A percentile compares a stretch with the other conserved stretches of the same genome.
Evolutionary conservation across 2,329 filamentous ascomycete species (phyloP).

Genomic region (Cladosporium sp.): DNA sequence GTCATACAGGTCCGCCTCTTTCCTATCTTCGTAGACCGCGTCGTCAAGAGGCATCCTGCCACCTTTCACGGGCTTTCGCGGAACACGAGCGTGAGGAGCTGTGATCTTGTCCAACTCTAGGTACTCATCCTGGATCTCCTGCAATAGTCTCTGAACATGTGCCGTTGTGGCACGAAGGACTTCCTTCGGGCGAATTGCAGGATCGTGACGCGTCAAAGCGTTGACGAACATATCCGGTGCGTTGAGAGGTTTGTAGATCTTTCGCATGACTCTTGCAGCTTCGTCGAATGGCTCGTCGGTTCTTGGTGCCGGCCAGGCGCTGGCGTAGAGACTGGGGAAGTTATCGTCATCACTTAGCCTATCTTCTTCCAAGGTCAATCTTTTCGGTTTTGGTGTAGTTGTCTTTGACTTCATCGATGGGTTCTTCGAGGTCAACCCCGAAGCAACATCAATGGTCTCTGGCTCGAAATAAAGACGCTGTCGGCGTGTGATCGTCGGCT

Average conservation of each 20-base stretch:
- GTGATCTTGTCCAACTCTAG: conserved; percentile 52
- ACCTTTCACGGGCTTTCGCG: conserved; percentile 49
- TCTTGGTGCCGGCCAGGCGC: conserved; percentile 18
- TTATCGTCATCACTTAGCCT: conserved; percentile 26
- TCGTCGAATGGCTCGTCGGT: conserved; percentile 27
- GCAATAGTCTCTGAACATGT: conserved; percentile 51
- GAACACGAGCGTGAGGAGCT: conserved; percentile 46
- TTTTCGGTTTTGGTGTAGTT: conserved; percentile 29
- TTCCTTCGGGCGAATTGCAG: conserved; percentile 44
- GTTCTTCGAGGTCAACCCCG: conserved; percentile 3
- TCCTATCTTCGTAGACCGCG: conserved; percentile 55
- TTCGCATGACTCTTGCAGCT: conserved; percentile 40
- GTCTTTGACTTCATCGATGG: conserved; percentile 19
- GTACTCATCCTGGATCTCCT: conserved; percentile 57
- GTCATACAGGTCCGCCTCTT: conserved; percentile 58
- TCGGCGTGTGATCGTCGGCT: background rate
- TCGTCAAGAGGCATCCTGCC: conserved; percentile 43
- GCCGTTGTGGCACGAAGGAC: conserved; percentile 53
- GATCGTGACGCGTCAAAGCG: conserved; percentile 40
- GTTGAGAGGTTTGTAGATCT: conserved; percentile 39
- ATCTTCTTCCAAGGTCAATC: conserved; percentile 31
- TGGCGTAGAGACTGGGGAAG: conserved; percentile 25
- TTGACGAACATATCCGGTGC: conserved; percentile 40
- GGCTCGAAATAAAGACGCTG: background rate
- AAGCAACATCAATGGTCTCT: background rate